Evolutionary conservation across 2,329 filamentous ascomycete genomes (phyloP), one percentile per base, ranked within the genome.

Genomic region (Beauveria scarabaeidicola): DNA sequence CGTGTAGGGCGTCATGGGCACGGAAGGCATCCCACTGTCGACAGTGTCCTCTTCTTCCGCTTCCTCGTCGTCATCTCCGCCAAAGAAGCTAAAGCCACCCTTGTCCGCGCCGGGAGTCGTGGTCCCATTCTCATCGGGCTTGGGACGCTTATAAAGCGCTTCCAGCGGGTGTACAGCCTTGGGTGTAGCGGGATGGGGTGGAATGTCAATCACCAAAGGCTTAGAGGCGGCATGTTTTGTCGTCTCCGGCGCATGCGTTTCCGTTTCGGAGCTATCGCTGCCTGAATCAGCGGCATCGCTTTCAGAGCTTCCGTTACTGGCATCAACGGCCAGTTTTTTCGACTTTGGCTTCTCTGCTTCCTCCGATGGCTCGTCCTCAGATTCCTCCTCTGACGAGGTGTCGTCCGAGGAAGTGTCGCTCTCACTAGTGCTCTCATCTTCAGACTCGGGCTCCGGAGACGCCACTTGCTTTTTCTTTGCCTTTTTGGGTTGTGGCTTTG

Each of bases 1-100:
- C 0, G 89, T 90, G 70, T 86, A 96, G 0, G 93, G 93, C 0
- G 93, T 97, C 73, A 91, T 84, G 13, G 91, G 92, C 5, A 77
- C 69, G 11, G 81, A 72, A 23, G 61, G 64, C 5, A 63, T 61
- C 5, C 64, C 64, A 6, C 63, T 61, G 17, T 29, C 61, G 25
- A 62, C 60, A 3, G 64, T 15, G 6, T 53, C 29, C 32, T 27
- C 43, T 3, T n/a, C 64, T 1, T 73, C 70, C 13, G 78, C 80
- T 23, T 79, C 77, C 15, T 77, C 75, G 2, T 75, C 72, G 17
- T 74, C 72, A 2, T 82, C 77, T 32, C 68, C 73, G 25, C 74
- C 78, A 69, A 96, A 96, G 75, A 97, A 97, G 69, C 81, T 91
- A 72, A 97, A 96, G 11, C 77, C 66, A 1, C 2, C 19, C 76